Evolutionary conservation across 495 filamentous ascomycete genomes (phyloP).

Genomic region (Aspergillus conjunctus): DNA sequence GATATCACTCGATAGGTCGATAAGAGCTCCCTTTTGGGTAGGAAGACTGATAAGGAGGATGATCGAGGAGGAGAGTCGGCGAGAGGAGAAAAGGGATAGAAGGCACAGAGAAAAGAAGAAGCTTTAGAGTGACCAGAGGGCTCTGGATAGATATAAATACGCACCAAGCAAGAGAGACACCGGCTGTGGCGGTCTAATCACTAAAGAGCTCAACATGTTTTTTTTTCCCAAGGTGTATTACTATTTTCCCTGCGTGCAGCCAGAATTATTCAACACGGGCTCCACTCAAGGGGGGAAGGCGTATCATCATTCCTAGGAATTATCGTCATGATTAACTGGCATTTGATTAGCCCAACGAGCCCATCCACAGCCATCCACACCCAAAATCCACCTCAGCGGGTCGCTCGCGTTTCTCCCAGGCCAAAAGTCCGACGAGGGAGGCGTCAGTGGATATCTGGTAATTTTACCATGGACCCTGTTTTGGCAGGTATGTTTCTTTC

Average conservation of each 20-base stretch:
- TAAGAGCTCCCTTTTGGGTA: slow-evolving; percentile 5
- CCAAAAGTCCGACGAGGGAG: background rate
- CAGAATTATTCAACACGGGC: slow-evolving; percentile 20
- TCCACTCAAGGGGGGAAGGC: slow-evolving; percentile 32
- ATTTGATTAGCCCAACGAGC: slow-evolving; percentile 9
- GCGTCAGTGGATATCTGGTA: background rate
- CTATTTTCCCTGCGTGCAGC: slow-evolving; percentile 20
- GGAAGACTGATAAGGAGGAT: background rate
- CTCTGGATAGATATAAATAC: slow-evolving; percentile 16
- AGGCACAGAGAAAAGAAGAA: background rate
- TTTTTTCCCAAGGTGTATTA: slow-evolving; percentile 3
- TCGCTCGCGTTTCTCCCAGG: background rate
- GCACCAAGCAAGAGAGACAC: background rate
- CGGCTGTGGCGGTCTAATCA: slow-evolving; percentile 24
- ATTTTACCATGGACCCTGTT: slow-evolving; percentile 9
- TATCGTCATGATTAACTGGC: slow-evolving; percentile 41
- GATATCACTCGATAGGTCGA: slow-evolving; percentile 15
- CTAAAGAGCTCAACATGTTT: slow-evolving; percentile 1
- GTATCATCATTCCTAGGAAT: slow-evolving; percentile 45
- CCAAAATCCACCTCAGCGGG: background rate
- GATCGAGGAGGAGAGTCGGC: slow-evolving; percentile 13
- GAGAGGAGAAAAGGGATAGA: background rate
- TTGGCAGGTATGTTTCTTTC: background rate
- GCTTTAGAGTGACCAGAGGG: slow-evolving; percentile 2
- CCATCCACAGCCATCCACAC: background rate